Evolutionary conservation across 106 monocot species (phyloP), one percentile per base, ranked within the genome.

Genomic region (Phalaenopsis aphrodite): DNA sequence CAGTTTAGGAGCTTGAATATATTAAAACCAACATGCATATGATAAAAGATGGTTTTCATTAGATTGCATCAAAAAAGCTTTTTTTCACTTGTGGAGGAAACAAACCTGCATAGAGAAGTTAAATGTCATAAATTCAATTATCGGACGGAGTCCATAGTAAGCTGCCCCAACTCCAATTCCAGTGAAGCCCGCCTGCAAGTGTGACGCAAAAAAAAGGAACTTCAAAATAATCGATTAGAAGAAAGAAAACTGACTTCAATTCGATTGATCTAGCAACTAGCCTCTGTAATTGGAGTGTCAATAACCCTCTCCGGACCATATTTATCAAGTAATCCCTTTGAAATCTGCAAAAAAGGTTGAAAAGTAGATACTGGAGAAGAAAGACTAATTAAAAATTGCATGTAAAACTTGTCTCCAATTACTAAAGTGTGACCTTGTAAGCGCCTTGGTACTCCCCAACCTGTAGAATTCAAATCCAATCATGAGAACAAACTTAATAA

Each of bases 391-490:
- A 52, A 12, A 52, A 52, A 10, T 12, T 52, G 8, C 12, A 24
- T 24, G 67, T 2, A 55, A 38, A 36, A 41, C 45, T 12, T 42
- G 43, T 24, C 67, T 24, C 36, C 67, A 24, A 36, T 67, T 67
- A 24, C 8, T 67, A 11, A 36, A 67, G 36, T 8, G 75, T 84
- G 19, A 91, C 92, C 91, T 96, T 96, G 82, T 96, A 96, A 37
- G 96, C 96, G 74, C 94, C 96, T 84, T 96, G 93, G 67, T 94
- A 96, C 76, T 93, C 96, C 12, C 94, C 96, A 81, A 96, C 95
- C 95, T 95, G 69, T 64, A 84, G 75, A 37, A 55, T 5, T 45
- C 41, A 72, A 72, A 41, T 16, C 52, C 24, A 4, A 42, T 78
- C 75, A 57, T 64, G 43, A 42, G 16, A 77, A 74, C 61, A 78